Evolutionary conservation across 2,329 filamentous ascomycete genomes (phyloP).

Genomic region (Exophiala xenobiotica): DNA sequence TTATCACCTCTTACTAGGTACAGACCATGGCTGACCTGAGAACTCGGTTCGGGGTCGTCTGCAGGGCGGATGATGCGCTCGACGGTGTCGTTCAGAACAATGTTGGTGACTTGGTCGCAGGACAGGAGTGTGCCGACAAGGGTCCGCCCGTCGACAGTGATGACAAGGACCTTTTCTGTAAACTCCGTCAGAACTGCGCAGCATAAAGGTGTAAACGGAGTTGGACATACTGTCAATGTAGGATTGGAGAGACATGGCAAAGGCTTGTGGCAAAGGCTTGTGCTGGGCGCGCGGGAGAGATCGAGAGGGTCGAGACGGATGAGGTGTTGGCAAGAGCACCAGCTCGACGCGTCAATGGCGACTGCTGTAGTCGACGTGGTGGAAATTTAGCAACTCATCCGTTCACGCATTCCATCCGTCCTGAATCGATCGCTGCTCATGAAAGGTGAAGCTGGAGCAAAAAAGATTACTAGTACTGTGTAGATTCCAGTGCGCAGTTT

Average conservation of each 20-base stretch:
- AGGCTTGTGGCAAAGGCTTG: no score
- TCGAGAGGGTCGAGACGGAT: constrained; percentile 1
- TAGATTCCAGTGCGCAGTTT: no score
- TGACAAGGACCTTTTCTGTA: constrained; percentile 83
- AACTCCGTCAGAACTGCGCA: no score
- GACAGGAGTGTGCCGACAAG: constrained; percentile 78
- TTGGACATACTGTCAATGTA: constrained; percentile 54
- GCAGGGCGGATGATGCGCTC: constrained; percentile 86
- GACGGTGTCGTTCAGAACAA: constrained; percentile 78
- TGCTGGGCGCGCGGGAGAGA: constrained; percentile 15
- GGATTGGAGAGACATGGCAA: constrained; percentile 51
- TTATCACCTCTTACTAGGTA: constrained; percentile 95
- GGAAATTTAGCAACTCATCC: background rate
- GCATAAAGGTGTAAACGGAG: no score
- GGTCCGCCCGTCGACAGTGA: constrained; percentile 89
- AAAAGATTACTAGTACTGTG: no score
- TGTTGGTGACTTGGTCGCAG: constrained; percentile 88
- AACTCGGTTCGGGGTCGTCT: constrained; percentile 78
- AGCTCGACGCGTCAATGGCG: constrained; percentile 6
- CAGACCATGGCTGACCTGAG: constrained; percentile 77
- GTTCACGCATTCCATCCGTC: background rate
- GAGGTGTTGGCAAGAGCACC: background rate
- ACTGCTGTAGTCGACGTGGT: constrained; percentile 3
- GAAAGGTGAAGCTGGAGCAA: background rate
- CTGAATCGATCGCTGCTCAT: background rate